phyloP scores from a whole-genome alignment of 768 basidiomycete species.

The Podaxis pistillaris region DNA sequence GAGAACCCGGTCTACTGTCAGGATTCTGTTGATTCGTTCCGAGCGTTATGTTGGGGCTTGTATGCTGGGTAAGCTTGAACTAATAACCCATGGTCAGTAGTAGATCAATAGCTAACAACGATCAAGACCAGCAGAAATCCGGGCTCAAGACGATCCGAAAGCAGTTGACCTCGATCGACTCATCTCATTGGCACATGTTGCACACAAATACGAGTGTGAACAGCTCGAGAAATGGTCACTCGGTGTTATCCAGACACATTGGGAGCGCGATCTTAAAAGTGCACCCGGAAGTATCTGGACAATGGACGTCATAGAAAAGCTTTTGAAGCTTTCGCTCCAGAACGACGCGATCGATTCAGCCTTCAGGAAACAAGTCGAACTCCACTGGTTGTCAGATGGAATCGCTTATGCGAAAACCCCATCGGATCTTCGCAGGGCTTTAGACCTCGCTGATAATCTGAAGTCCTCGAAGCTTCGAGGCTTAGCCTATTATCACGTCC shows the following conservation, averaged over 20 bases:
- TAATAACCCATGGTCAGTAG: neutral
- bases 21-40: neutral
- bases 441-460: conserved; percentile 1
- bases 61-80: neutral
- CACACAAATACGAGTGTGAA: neutral
- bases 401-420: neutral
- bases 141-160: neutral
- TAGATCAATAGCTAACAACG: neutral
- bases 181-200: neutral
- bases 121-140: neutral
- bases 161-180: neutral
- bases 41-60: conserved; percentile 2
- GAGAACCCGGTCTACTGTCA: conserved; percentile 3
- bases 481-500: conserved; percentile 1
- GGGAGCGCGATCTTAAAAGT: neutral
- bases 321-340: neutral
- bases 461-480: neutral
- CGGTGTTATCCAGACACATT: neutral
- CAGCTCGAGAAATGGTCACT: neutral
- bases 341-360: neutral
- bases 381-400: neutral
- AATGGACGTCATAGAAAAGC: neutral
- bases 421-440: neutral
- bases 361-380: neutral
- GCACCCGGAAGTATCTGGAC: neutral